Evolutionary conservation across 331 rosid genomes (phyloP), one percentile per base, ranked within the genome.

Genomic region (Malus hybrid): DNA sequence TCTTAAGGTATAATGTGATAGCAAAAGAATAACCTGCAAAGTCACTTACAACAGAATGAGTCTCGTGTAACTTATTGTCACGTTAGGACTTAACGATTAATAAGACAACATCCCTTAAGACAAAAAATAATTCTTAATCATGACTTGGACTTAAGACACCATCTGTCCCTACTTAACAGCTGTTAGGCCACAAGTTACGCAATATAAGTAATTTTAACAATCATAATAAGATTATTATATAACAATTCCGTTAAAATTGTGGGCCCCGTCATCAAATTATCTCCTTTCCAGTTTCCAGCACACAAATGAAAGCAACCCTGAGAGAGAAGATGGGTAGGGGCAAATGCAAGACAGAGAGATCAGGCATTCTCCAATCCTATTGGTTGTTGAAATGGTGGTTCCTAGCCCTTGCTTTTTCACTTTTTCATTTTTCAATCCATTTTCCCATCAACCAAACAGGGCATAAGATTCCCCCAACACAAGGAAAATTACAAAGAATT

Each of bases 121-220:
- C 11, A 5, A 22, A 27, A 27, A 39, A 65, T 83, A 50, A 69
- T 77, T 56, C 75, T 33, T 65, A 56, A 77, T 84, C 78, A 80
- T 56, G 60, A 74, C 7, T 74, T 74, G 76, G 88, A 81, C 85
- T 77, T 74, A 31, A 56, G 73, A 67, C 61, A 77, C 72, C 75
- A 60, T 20, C 42, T 76, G 91, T 82, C 88, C 88, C 88, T 81
- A 85, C 84, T 78, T 9, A 82, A 78, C 85, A 87, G 88, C 88
- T 87, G 65, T 73, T 77, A 62, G 34, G 75, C 88, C 80, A 85
- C 79, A 85, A 87, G 77, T 82, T 82, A 82, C 81, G 86, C 82
- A 73, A 82, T 77, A 77, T 75, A 75, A 78, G 83, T 42, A 11
- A 44, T 44, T 44, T 44, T 44, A 44, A 11, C 50, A 11, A 11